Evolutionary conservation across 2,329 filamentous ascomycete genomes (phyloP).

Genomic region (Rutstroemia sydowiana): DNA sequence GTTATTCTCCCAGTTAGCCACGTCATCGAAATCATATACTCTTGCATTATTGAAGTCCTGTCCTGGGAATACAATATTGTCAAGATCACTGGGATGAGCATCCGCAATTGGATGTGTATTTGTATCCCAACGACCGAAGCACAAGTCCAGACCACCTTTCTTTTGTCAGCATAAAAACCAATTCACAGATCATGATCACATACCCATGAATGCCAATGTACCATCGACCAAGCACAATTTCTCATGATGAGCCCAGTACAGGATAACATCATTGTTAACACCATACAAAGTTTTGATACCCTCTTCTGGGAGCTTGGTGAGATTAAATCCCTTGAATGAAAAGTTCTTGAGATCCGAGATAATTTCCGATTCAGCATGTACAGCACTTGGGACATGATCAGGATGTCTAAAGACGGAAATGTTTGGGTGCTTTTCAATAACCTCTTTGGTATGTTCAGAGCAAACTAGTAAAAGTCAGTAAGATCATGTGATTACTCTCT

Average conservation of each 20-base stretch:
- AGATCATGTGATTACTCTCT: background rate
- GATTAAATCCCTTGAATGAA: slow-evolving; percentile 45
- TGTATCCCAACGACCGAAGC: slow-evolving; percentile 83
- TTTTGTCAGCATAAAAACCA: background rate
- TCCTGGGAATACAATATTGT: slow-evolving; percentile 73
- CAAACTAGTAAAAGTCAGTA: slow-evolving; percentile 42
- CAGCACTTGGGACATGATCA: slow-evolving; percentile 71
- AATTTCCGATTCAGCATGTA: slow-evolving; percentile 61
- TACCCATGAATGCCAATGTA: slow-evolving; percentile 73
- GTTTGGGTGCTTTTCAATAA: slow-evolving; percentile 74
- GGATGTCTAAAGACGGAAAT: slow-evolving; percentile 87
- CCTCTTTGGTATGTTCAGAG: slow-evolving; percentile 70
- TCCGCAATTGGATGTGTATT: slow-evolving; percentile 73
- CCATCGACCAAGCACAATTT: slow-evolving; percentile 80
- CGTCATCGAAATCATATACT: slow-evolving; percentile 74
- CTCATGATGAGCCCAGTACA: slow-evolving; percentile 93
- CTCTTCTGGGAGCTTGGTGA: slow-evolving; percentile 62
- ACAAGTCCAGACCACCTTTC: slow-evolving; percentile 68
- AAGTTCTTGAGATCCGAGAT: slow-evolving; percentile 48
- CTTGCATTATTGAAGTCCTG: slow-evolving; percentile 91
- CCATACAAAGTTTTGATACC: slow-evolving; percentile 75
- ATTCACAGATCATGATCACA: background rate
- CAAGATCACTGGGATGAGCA: slow-evolving; percentile 69
- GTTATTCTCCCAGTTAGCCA: slow-evolving; percentile 72
- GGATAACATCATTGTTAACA: slow-evolving; percentile 68